Conservation (phyloP, 768 basidiomycete genomes). For the Tricholoma furcatifolium region DNA sequence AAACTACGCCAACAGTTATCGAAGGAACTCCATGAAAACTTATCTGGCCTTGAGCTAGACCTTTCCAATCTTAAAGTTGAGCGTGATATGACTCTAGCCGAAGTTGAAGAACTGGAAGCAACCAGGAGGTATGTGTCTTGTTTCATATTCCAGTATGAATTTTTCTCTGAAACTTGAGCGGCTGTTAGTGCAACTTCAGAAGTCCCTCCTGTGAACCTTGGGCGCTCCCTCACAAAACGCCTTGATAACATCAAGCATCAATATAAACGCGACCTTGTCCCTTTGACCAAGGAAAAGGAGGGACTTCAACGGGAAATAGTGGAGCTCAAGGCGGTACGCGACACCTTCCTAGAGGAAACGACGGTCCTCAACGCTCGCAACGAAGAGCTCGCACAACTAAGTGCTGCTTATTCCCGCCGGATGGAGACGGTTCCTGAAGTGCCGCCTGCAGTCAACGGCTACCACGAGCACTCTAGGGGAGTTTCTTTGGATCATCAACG, state of each 20-base stretch:
- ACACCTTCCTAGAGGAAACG: constrained; percentile 88
- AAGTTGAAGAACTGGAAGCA: constrained; percentile 86
- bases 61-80: constrained; percentile 86
- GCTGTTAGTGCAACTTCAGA: constrained; percentile 31
- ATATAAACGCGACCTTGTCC: constrained; percentile 84
- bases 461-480: constrained; percentile 18
- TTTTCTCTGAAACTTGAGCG: constrained; percentile 5
- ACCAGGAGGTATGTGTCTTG: constrained; percentile 57
- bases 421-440: constrained; percentile 55
- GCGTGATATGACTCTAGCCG: constrained; percentile 88
- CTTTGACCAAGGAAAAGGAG: constrained; percentile 82
- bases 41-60: constrained; percentile 80
- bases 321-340: constrained; percentile 84
- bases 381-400: constrained; percentile 88
- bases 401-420: constrained; percentile 77
- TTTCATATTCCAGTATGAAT: constrained; percentile 9
- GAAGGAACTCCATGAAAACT: constrained; percentile 72
- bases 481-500: constrained; percentile 27
- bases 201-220: constrained; percentile 43
- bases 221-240: constrained; percentile 77
- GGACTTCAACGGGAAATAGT: constrained; percentile 74
- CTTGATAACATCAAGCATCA: constrained; percentile 85
- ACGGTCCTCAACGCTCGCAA: constrained; percentile 88
- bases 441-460: constrained; percentile 23
- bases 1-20: constrained; percentile 79